Conservation (phyloP, 768 basidiomycete species). For the Boletus rubropictus region DNA sequence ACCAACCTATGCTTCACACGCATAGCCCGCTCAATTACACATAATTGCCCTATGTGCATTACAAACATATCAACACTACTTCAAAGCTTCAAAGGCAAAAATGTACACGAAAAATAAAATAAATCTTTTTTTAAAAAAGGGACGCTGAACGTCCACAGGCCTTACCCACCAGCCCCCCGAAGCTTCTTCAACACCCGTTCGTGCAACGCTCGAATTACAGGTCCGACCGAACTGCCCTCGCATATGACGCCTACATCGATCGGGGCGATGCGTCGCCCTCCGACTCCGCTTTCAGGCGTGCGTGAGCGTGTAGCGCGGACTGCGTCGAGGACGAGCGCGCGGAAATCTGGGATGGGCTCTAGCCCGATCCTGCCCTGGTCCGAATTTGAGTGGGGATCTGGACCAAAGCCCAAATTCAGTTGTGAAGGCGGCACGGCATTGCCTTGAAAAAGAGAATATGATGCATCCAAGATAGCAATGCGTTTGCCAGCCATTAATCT, state of each 20-base stretch:
- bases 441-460: conserved; percentile 48
- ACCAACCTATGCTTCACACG: no score
- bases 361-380: conserved; percentile 33
- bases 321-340: conserved; percentile 43
- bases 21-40: no score
- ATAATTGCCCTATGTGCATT: no score
- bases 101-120: no score
- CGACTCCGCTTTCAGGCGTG: not conserved
- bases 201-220: conserved; percentile 47
- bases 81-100: no score
- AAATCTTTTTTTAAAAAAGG: no score
- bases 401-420: not conserved
- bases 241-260: conserved; percentile 64
- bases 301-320: conserved; percentile 34
- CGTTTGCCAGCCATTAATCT: conserved; percentile 63
- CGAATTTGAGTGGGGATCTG: not conserved
- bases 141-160: not conserved
- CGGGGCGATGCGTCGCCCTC: conserved; percentile 41
- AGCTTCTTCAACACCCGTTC: conserved; percentile 36
- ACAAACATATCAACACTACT: no score
- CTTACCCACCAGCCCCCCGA: conserved; percentile 14
- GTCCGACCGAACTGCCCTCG: conserved; percentile 40
- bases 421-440: not conserved
- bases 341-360: conserved; percentile 57
- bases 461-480: conserved; percentile 70